These are phyloP conservation scores for Scenedesmus sp. DNA, from an alignment of 163 green algal species.

Conservation along the genomic window DNA sequence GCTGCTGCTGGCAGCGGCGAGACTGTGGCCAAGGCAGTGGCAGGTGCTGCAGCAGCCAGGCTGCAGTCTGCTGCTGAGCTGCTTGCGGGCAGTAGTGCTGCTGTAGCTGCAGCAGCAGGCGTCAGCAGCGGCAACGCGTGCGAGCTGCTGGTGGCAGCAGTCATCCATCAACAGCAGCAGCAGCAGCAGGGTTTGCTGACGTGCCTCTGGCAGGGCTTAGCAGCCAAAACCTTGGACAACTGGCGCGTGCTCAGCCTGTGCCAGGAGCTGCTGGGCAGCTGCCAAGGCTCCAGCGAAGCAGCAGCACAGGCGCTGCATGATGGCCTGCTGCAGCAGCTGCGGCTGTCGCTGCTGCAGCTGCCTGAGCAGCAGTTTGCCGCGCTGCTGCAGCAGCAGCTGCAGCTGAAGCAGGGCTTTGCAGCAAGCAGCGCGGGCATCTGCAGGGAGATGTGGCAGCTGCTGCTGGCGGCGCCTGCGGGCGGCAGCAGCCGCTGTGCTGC, in stretches of 20 bases:
- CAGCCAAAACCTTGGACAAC: not conserved
- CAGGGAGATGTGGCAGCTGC: slow-evolving; percentile 33
- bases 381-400: slow-evolving; percentile 33
- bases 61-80: slow-evolving; percentile 2
- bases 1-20: not conserved
- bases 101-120: slow-evolving; percentile 14
- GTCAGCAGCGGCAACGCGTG: not conserved
- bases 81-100: not conserved
- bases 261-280: slow-evolving; percentile 18
- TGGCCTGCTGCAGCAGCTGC: not conserved
- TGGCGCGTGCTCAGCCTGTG: slow-evolving; percentile 13
- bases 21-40: not conserved
- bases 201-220: slow-evolving; percentile 26
- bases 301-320: not conserved
- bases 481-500: not conserved
- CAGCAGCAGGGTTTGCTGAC: not conserved
- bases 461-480: slow-evolving; percentile 5
- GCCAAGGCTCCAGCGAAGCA: not conserved
- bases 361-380: not conserved
- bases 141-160: not conserved
- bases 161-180: slow-evolving; percentile 17
- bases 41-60: slow-evolving; percentile 7
- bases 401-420: slow-evolving; percentile 20
- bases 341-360: slow-evolving; percentile 27
- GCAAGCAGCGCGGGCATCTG: not conserved